Evolutionary conservation across 805 yeast genomes (phyloP).

Genomic region (Schizosaccharomyces japonicus): DNA sequence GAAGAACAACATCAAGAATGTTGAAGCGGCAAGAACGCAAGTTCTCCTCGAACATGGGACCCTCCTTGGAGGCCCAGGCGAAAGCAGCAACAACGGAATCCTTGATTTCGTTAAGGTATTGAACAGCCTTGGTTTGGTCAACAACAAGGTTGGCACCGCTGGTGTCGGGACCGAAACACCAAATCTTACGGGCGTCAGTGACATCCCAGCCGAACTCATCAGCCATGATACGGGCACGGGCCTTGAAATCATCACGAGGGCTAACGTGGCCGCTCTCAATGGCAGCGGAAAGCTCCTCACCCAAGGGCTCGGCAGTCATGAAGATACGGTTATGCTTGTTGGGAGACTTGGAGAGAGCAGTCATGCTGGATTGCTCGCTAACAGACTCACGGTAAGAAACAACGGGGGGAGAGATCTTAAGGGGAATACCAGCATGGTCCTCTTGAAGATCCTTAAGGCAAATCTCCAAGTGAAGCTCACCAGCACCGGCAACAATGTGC

Average conservation of each 20-base stretch:
- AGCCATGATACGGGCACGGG: conserved; percentile 95
- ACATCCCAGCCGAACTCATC: conserved; percentile 99
- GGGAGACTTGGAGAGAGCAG: conserved; percentile 96
- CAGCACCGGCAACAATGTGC: conserved; percentile 98
- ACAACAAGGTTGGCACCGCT: conserved; percentile 95
- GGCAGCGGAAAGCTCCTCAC: conserved; percentile 77
- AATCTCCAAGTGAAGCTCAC: conserved; percentile 98
- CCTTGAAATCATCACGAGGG: conserved; percentile 95
- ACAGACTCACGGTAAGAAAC: conserved; percentile 98
- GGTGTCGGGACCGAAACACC: conserved; percentile 99
- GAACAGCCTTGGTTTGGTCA: conserved; percentile 99
- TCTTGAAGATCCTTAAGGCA: conserved; percentile 87
- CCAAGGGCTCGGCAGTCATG: conserved; percentile 89
- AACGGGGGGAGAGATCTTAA: conserved; percentile 91
- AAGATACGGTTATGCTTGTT: conserved; percentile 99
- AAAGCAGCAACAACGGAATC: conserved; percentile 98
- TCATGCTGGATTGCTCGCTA: conserved; percentile 75
- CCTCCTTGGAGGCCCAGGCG: conserved; percentile 99
- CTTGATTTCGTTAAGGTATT: conserved; percentile 95
- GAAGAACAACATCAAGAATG: conserved; percentile 96
- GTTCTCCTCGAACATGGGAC: conserved; percentile 93
- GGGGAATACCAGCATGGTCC: conserved; percentile 99
- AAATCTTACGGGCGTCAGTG: conserved; percentile 98
- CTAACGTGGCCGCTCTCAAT: conserved; percentile 78
- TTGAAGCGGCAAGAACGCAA: conserved; percentile 90